These are phyloP conservation scores for Musa schizocarpa DNA, from an alignment of 176 grass and related monocot species.

Conservation along the genomic window DNA sequence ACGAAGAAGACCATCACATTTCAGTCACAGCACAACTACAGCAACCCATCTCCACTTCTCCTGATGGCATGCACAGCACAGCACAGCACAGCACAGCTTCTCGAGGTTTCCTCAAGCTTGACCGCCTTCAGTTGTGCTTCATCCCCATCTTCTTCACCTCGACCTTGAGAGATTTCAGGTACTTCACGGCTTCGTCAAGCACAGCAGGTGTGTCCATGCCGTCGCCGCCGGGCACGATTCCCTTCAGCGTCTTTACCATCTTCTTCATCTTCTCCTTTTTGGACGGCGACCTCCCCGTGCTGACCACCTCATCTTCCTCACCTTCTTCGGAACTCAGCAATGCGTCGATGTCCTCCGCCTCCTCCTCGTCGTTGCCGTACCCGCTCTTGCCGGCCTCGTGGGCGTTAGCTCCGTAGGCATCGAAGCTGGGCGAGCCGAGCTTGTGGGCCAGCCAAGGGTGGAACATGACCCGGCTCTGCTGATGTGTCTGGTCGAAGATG, in stretches of 20 bases:
- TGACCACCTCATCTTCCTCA: conserved; percentile 35
- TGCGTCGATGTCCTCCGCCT: conserved; percentile 81
- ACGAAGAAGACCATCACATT: conserved; percentile 1
- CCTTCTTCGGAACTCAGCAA: conserved; percentile 79
- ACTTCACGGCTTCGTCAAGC: conserved; percentile 20
- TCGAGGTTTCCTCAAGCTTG: background rate
- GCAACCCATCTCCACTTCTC: too few species aligned
- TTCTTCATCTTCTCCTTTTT: conserved; percentile 19
- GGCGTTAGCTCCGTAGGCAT: conserved; percentile 17
- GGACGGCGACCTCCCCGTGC: conserved; percentile 47
- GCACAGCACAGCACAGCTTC: background rate
- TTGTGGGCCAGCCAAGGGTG: conserved; percentile 78
- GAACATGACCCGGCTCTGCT: conserved; percentile 86
- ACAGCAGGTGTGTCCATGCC: conserved; percentile 19
- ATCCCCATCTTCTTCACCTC: conserved; percentile 20
- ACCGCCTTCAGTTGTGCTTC: background rate
- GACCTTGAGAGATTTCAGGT: conserved; percentile 22
- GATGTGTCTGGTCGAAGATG: conserved; percentile 91
- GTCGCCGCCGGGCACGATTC: conserved; percentile 14
- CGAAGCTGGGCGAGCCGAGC: conserved; percentile 39
- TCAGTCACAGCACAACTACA: too few species aligned
- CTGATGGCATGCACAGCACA: background rate
- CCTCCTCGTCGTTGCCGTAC: conserved; percentile 38
- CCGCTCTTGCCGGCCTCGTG: conserved; percentile 35
- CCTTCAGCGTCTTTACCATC: conserved; percentile 19